A percentile compares a stretch with the other conserved stretches of the same genome.
phyloP scores from a whole-genome alignment of 495 filamentous ascomycete species.

The Apodospora peruviana region DNA sequence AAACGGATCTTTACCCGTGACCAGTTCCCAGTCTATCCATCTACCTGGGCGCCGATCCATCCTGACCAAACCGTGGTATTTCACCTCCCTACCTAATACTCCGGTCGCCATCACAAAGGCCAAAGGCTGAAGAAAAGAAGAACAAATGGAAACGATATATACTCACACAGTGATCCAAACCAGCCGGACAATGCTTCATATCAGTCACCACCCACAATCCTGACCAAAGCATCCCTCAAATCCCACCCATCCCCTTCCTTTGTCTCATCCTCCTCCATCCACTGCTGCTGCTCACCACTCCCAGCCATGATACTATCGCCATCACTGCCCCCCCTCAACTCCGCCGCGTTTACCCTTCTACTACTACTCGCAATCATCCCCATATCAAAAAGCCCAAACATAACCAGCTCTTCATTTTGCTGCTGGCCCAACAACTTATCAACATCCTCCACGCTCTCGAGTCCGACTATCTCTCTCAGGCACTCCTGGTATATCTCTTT shows the following conservation, averaged over 20 bases:
- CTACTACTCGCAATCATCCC: not conserved
- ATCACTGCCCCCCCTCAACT: not conserved
- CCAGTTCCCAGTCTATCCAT: too few relatives aligned
- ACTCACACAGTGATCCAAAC: too few relatives aligned
- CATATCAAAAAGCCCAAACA: conserved; percentile 15
- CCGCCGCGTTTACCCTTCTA: not conserved
- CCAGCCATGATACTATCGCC: not conserved
- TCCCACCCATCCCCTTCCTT: conserved; percentile 6
- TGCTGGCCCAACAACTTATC: not conserved
- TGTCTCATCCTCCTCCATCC: not conserved
- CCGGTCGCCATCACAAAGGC: too few relatives aligned
- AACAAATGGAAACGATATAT: too few relatives aligned
- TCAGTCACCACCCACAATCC: too few relatives aligned
- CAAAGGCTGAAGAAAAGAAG: too few relatives aligned
- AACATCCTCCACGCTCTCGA: not conserved
- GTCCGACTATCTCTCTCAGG: not conserved
- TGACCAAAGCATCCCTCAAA: not conserved
- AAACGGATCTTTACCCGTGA: too few relatives aligned
- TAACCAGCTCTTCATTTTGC: conserved; percentile 4
- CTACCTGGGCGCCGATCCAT: too few relatives aligned
- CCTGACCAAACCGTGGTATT: too few relatives aligned
- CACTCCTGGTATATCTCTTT: conserved; percentile 11
- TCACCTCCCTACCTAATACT: too few relatives aligned
- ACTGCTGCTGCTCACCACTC: not conserved
- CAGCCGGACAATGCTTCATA: too few relatives aligned